Evolutionary conservation across 257 asterid species (phyloP), one percentile per base, ranked within the genome.

Genomic region (Forsythia viridissima): DNA sequence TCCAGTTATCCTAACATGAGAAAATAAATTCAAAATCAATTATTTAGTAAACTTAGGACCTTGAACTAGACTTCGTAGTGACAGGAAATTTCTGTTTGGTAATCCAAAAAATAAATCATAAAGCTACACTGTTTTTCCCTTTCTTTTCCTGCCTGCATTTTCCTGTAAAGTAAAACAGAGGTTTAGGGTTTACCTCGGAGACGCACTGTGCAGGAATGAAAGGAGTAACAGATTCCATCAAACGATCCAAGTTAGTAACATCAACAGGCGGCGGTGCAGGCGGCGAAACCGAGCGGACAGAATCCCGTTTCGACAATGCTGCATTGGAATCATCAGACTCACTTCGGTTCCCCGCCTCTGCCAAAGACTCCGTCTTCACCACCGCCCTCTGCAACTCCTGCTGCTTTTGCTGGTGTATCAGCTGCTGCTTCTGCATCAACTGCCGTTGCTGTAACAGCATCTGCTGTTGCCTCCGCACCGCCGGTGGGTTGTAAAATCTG

Each of bases 161-260:
- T 18, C 85, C 66, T 51, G 76, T 30, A 69, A 69, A 39, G 71
- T 63, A 24, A 63, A 34, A 72, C 55, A 78, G 52, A 76, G 44
- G 72, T 69, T 72, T 59, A 83, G 84, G 87, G 84, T 52, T 83
- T 78, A 81, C 98, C 98, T 89, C 93, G 59, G 90, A 39, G 9
- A 51, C 81, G 70, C 44, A 61, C 68, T 76, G 88, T 66, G 89
- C 95, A 70, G 80, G 76, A 40, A 92, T 78, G 38, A 70, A 81
- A 0, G 95, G 94, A 80, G 93, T 81, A 59, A 91, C 91, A 20
- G 97, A 84, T 59, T 88, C 90, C 88, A 91, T 80, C 81, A 92
- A 81, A 20, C 94, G 91, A 84, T 89, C 98, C 61, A 92, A 86
- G 88, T 94, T 91, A 5, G 95, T 87, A 18, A 77, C 72, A 59